These are phyloP conservation scores for Xanthoparmelia taractica DNA, from an alignment of 495 filamentous ascomycete genomes.

Conservation along the genomic window DNA sequence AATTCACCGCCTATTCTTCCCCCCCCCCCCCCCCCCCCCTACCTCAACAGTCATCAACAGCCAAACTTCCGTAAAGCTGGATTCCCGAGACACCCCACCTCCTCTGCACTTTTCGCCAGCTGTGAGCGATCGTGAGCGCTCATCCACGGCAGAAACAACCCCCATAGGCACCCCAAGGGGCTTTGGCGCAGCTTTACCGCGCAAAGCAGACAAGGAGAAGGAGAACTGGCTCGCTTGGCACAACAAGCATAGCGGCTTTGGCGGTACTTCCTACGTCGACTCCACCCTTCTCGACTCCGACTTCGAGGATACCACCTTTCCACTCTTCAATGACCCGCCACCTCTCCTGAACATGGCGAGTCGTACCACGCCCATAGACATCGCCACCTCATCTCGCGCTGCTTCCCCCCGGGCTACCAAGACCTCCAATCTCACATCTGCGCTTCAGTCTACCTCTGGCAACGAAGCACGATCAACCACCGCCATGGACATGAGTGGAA, in stretches of 20 bases:
- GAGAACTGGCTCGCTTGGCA: constrained; percentile 36
- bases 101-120: constrained; percentile 35
- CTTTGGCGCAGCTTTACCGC: constrained; percentile 36
- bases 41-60: constrained; percentile 2
- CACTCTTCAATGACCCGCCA: constrained; percentile 38
- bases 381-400: constrained; percentile 50
- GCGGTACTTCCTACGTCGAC: constrained; percentile 30
- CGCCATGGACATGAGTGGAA: constrained; percentile 23
- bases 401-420: constrained; percentile 55
- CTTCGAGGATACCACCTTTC: constrained; percentile 36
- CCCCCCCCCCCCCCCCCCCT: too few relatives aligned
- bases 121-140: constrained; percentile 36
- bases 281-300: constrained; percentile 34
- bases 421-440: constrained; percentile 56
- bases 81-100: constrained; percentile 39
- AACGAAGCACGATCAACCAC: constrained; percentile 29
- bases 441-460: constrained; percentile 45
- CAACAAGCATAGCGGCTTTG: constrained; percentile 30
- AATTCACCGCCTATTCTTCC: constrained; percentile 15
- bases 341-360: constrained; percentile 40
- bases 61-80: constrained; percentile 40
- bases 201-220: constrained; percentile 39
- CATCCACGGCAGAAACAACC: constrained; percentile 39
- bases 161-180: constrained; percentile 40
- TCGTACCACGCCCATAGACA: constrained; percentile 55